A percentile compares a stretch with the other conserved stretches of the same genome.
These are phyloP conservation scores for Schoenoplectus tabernaemontani DNA, from an alignment of 202 grass and related monocot species.

Conservation along the genomic window DNA sequence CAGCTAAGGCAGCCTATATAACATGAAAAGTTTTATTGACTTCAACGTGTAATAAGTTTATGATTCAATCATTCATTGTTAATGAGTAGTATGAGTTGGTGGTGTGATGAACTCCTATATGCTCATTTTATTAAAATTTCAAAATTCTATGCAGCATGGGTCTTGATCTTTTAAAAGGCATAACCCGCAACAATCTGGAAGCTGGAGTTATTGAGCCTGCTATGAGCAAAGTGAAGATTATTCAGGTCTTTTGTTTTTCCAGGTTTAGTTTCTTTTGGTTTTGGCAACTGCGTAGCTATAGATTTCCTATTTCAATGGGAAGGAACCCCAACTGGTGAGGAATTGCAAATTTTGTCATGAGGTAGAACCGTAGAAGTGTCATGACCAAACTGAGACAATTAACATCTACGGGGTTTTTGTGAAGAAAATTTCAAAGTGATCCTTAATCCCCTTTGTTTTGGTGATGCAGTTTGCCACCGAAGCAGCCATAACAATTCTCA, in stretches of 20 bases:
- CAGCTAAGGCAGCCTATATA: neutral
- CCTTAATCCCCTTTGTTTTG: neutral
- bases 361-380: neutral
- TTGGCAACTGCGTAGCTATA: neutral
- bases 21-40: neutral
- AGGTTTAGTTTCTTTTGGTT: neutral
- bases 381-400: neutral
- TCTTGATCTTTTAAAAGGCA: conserved; percentile 68
- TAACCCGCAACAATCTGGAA: conserved; percentile 79
- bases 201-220: conserved; percentile 88
- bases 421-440: neutral
- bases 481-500: conserved; percentile 80
- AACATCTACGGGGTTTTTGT: neutral
- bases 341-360: neutral
- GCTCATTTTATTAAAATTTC: neutral
- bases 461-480: conserved; percentile 62
- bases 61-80: no score
- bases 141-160: conserved; percentile 57
- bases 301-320: neutral
- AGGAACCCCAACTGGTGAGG: neutral
- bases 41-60: neutral
- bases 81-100: no score
- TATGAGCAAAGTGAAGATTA: conserved; percentile 98
- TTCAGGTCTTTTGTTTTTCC: conserved; percentile 46
- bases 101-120: neutral